Evolutionary conservation across 768 basidiomycete species (phyloP), one percentile per base, ranked within the genome.

Genomic region (Termitomyces heimii): DNA sequence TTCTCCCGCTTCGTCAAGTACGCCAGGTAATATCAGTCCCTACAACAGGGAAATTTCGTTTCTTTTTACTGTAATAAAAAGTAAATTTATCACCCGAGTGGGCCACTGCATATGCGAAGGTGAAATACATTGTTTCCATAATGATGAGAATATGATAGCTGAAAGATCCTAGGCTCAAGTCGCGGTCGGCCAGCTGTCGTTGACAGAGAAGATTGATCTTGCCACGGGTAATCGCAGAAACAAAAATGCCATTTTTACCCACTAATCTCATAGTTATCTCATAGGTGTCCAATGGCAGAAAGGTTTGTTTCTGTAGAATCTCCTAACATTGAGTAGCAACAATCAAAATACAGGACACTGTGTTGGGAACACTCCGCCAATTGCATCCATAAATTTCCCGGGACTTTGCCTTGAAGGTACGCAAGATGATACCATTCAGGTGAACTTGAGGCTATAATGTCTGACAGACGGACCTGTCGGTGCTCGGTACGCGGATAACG

Each of bases 171-270:
- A 83, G 82, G 82, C 82, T 1, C 67, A 71, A 63, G 69, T 73
- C 6, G 77, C 79, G 0, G 73, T 88, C 5, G 66, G 74, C 7
- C 77, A 81, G 54, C 71, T 82, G 58, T 80, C 81, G 2, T 62
- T 81, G 7, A 72, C 81, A 55, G 82, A 86, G 59, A 83, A 85
- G 63, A 78, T 83, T 29, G 77, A 77, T 55, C 68, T 86, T 14
- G 80, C 77, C 0, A 85, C 83, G 26, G 83, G 83, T 70, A 58
- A 66, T 59, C 52, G 18, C 20, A 16, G n/a, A 43, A 13, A 34
- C 7, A 20, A 32, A n/a, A 13, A 22, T 42, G 24, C 2, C 22
- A 53, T 35, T 20, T 32, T 43, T 4, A n/a, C 16, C 9, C 16
- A 5, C 24, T 18, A 16, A 35, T n/a, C 18, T 39, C 16, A 12